phyloP scores from a whole-genome alignment of 2,329 filamentous ascomycete species.

The Talaromyces islandicus region DNA sequence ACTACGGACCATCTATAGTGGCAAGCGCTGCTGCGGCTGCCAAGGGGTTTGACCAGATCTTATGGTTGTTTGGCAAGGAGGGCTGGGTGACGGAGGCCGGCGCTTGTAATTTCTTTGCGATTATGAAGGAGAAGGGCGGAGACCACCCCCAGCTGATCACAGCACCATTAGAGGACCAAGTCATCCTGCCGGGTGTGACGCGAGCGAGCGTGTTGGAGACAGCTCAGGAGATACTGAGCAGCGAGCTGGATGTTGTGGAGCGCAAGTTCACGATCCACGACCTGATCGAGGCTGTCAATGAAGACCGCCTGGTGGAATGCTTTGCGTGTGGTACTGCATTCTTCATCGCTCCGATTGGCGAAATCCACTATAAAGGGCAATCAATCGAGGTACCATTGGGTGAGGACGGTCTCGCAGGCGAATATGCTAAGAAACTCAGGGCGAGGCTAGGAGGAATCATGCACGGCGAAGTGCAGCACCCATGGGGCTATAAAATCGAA shows the following conservation, averaged over 20 bases:
- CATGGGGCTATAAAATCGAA: neutral
- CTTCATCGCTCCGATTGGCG: neutral
- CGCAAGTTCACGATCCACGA: constrained; percentile 76
- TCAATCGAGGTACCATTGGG: neutral
- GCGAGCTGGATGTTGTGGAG: constrained; percentile 75
- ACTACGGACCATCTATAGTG: constrained; percentile 79
- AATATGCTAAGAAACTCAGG: neutral
- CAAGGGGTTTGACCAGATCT: constrained; percentile 76
- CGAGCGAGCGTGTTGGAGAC: constrained; percentile 72
- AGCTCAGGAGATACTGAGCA: constrained; percentile 43
- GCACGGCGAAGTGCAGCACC: neutral
- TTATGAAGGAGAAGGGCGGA: constrained; percentile 60
- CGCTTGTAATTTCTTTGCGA: constrained; percentile 84
- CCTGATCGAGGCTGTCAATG: constrained; percentile 62
- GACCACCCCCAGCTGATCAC: constrained; percentile 64
- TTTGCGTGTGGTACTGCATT: constrained; percentile 79
- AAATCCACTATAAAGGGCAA: neutral
- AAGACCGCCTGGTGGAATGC: constrained; percentile 74
- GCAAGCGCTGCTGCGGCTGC: constrained; percentile 69
- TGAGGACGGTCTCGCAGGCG: neutral
- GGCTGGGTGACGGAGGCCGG: constrained; percentile 83
- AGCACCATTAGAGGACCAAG: constrained; percentile 71
- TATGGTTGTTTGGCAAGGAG: constrained; percentile 84
- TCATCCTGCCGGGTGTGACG: constrained; percentile 88
- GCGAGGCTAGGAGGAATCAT: neutral